Conservation (phyloP, 306 rosid genomes). For the Carpinus fangiana region DNA sequence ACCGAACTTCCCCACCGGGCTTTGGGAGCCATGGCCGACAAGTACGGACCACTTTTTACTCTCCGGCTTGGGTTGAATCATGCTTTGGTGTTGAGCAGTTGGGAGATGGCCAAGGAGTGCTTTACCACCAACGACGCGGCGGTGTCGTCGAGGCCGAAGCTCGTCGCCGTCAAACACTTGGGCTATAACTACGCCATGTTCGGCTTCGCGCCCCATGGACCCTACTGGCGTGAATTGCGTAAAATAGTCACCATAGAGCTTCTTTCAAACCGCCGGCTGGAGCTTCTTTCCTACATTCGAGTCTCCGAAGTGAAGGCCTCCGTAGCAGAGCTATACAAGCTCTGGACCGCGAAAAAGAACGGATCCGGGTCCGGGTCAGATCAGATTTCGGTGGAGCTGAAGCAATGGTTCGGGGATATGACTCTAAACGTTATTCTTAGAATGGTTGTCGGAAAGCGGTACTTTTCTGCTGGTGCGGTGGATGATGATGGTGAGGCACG, state of each 20-base stretch:
- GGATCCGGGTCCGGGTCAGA: background rate
- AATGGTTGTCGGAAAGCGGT: conserved; percentile 44
- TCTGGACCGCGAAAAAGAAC: background rate
- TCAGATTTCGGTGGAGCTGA: conserved; percentile 34
- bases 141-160: conserved; percentile 45
- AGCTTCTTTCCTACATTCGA: conserved; percentile 28
- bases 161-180: conserved; percentile 23
- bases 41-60: conserved; percentile 18
- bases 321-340: conserved; percentile 15
- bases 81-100: conserved; percentile 35
- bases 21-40: background rate
- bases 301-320: conserved; percentile 29
- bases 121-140: conserved; percentile 41
- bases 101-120: background rate
- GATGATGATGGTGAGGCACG: background rate
- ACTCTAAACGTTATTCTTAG: conserved; percentile 41
- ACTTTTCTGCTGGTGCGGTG: background rate
- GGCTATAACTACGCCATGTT: conserved; percentile 48
- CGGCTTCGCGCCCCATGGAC: conserved; percentile 40
- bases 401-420: conserved; percentile 39
- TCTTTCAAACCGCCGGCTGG: conserved; percentile 38
- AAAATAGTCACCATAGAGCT: conserved; percentile 41
- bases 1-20: background rate
- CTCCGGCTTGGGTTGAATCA: conserved; percentile 35
- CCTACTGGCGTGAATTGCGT: conserved; percentile 48